Percentiles rank a stretch among this genome's conserved stretches.
phyloP scores from a whole-genome alignment of 805 yeast species.

The Yarrowia hollandica region DNA sequence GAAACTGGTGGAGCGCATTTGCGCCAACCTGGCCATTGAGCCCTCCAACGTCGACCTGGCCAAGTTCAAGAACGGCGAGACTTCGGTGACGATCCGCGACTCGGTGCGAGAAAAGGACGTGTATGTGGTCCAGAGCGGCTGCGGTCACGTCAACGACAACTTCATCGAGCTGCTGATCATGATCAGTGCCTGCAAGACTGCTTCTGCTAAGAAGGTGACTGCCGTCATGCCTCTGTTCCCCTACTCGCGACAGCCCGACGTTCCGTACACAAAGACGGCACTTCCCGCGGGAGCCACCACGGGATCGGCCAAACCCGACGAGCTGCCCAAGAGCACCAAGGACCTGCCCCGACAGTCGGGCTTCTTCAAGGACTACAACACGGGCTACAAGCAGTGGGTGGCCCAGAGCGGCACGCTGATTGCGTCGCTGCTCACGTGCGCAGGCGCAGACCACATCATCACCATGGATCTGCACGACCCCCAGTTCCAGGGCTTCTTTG shows the following conservation, averaged over 20 bases:
- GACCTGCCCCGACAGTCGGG: conserved; percentile 45
- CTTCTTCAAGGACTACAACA: conserved; percentile 40
- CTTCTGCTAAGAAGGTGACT: conserved; percentile 84
- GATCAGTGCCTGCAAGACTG: conserved; percentile 90
- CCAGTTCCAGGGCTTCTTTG: conserved; percentile 96
- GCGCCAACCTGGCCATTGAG: conserved; percentile 72
- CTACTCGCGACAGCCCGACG: conserved; percentile 93
- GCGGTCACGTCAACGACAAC: conserved; percentile 85
- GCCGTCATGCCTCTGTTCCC: conserved; percentile 94
- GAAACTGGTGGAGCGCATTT: conserved; percentile 67
- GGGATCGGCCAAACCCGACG: conserved; percentile 29
- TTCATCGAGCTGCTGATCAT: conserved; percentile 79
- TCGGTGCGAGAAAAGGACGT: conserved; percentile 97
- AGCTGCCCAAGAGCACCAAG: conserved; percentile 49
- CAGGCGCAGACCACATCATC: conserved; percentile 95
- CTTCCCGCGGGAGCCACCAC: conserved; percentile 57
- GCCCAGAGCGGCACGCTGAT: conserved; percentile 92
- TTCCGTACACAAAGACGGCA: conserved; percentile 76
- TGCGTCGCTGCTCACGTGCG: conserved; percentile 81
- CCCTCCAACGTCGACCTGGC: conserved; percentile 62
- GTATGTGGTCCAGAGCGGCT: conserved; percentile 81
- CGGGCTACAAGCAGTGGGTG: conserved; percentile 90
- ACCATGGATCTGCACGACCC: conserved; percentile 99
- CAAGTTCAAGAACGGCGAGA: conserved; percentile 83
- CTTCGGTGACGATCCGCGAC: conserved; percentile 78